phyloP scores from a whole-genome alignment of 2,329 filamentous ascomycete genomes.

The Thielaviopsis musarum region DNA sequence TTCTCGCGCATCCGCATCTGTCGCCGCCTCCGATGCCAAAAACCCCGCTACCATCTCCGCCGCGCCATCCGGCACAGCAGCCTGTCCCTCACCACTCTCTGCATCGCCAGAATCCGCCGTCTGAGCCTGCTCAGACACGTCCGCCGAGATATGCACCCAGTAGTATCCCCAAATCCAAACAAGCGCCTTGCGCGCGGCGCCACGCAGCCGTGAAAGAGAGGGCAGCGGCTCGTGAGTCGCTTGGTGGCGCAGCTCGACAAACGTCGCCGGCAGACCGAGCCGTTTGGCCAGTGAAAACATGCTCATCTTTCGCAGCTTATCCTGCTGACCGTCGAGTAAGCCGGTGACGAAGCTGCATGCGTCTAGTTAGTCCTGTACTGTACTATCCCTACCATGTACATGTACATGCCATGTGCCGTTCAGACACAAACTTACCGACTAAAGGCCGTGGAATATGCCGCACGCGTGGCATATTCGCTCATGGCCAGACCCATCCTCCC shows the following conservation, averaged over 20 bases:
- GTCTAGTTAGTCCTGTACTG: not conserved
- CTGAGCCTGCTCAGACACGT: too few relatives aligned
- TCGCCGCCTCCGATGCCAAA: slow-evolving; percentile 1
- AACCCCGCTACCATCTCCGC: not conserved
- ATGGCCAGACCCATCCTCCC: slow-evolving; percentile 19
- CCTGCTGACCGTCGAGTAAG: slow-evolving; percentile 56
- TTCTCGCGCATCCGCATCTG: slow-evolving; percentile 16
- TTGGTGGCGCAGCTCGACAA: slow-evolving; percentile 80
- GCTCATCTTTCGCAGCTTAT: slow-evolving; percentile 47
- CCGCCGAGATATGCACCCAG: slow-evolving; percentile 41
- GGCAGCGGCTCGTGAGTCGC: slow-evolving; percentile 81
- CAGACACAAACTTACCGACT: slow-evolving; percentile 37
- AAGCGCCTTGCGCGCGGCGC: slow-evolving; percentile 52
- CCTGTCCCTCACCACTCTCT: not conserved
- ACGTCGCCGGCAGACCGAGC: slow-evolving; percentile 54
- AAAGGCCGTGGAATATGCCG: slow-evolving; percentile 59
- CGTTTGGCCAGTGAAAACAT: slow-evolving; percentile 58
- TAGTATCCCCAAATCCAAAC: slow-evolving; percentile 83
- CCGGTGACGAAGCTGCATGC: slow-evolving; percentile 56
- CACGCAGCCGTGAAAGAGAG: slow-evolving; percentile 53
- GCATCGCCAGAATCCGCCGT: not conserved
- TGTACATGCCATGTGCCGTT: not conserved
- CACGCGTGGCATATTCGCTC: slow-evolving; percentile 43
- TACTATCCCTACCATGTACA: not conserved
- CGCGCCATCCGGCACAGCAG: slow-evolving; percentile 3